phyloP scores from a whole-genome alignment of 2,329 filamentous ascomycete genomes.

The Aspergillus jensenii region DNA sequence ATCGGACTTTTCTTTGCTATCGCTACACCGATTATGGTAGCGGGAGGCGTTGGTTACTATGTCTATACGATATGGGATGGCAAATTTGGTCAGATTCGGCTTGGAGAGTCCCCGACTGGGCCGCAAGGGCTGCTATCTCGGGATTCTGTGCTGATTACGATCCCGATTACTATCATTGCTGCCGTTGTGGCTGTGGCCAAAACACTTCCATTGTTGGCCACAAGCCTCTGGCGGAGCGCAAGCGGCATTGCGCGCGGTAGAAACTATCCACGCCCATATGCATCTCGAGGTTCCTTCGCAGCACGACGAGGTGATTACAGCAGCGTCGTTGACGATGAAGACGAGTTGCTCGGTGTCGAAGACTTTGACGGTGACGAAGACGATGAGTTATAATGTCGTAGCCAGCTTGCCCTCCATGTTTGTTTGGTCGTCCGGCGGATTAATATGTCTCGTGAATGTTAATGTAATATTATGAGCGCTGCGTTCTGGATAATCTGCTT shows the following conservation, averaged over 20 bases:
- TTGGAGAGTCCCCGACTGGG: constrained; percentile 63
- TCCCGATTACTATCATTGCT: constrained; percentile 76
- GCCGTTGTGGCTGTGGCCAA: constrained; percentile 76
- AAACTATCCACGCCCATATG: constrained; percentile 70
- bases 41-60: constrained; percentile 75
- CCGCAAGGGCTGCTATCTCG: constrained; percentile 57
- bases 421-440: not conserved
- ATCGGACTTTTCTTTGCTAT: constrained; percentile 83
- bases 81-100: constrained; percentile 88
- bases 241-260: constrained; percentile 43
- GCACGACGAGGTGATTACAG: constrained; percentile 84
- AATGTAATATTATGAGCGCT: not conserved
- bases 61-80: constrained; percentile 81
- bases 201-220: constrained; percentile 69
- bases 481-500: not conserved
- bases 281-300: constrained; percentile 85
- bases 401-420: not conserved
- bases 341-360: constrained; percentile 80
- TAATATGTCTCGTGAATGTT: constrained; percentile 3
- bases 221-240: constrained; percentile 70
- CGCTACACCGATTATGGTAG: constrained; percentile 69
- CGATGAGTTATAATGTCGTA: constrained; percentile 41
- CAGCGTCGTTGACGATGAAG: constrained; percentile 88
- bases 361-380: constrained; percentile 94
- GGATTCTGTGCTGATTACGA: constrained; percentile 75